phyloP scores from a whole-genome alignment of 306 rosid genomes.

The Dryas drummondii region DNA sequence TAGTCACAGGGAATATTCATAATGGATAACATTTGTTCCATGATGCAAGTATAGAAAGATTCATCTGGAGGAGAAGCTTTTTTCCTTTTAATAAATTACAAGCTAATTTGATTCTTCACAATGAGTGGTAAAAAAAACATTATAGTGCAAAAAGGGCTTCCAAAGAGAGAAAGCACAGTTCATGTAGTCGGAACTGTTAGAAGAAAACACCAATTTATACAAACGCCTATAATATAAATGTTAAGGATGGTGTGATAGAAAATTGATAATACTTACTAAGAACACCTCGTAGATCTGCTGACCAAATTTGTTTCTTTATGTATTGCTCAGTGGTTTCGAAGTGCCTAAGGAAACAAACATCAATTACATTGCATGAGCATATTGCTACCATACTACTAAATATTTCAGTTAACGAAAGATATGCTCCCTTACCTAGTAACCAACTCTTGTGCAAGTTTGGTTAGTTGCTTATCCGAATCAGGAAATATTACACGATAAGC shows the following conservation, averaged over 20 bases:
- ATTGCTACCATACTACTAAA: conserved; percentile 13
- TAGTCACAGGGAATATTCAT: neutral
- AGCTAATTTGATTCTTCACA: neutral
- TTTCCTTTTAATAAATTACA: neutral
- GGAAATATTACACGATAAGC: conserved; percentile 78
- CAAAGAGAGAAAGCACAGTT: neutral
- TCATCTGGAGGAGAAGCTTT: neutral
- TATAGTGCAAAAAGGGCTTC: no score
- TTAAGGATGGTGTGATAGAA: conserved; percentile 4
- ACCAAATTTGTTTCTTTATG: conserved; percentile 52
- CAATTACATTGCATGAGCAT: conserved; percentile 5
- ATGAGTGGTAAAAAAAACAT: neutral
- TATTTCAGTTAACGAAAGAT: conserved; percentile 17
- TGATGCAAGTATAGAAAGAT: neutral
- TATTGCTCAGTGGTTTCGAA: conserved; percentile 51
- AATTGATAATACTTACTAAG: conserved; percentile 54
- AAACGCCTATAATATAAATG: neutral
- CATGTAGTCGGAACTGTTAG: neutral
- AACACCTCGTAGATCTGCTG: conserved; percentile 57
- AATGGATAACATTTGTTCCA: neutral
- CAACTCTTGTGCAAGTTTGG: conserved; percentile 56
- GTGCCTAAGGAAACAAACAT: conserved; percentile 37
- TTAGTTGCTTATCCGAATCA: conserved; percentile 67
- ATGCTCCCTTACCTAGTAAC: conserved; percentile 54
- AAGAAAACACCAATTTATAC: neutral